Evolutionary conservation across 805 yeast species (phyloP).

Genomic region (Ogataea paraovalis): DNA sequence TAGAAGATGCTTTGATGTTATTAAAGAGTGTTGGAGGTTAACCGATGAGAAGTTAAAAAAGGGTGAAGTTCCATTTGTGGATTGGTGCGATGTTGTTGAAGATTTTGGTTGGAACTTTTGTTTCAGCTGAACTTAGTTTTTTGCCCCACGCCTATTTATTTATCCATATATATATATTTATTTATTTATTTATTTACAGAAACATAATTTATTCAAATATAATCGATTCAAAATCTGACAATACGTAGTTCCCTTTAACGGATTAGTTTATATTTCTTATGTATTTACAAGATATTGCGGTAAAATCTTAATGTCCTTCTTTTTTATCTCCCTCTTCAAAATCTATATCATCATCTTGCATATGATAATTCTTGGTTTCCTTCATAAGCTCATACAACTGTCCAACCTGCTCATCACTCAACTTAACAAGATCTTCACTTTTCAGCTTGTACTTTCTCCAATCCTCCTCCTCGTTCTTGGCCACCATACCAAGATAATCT

Average conservation of each 20-base stretch:
- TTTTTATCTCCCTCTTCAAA: background rate
- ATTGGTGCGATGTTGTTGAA: slow-evolving; percentile 39
- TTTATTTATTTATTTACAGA: background rate
- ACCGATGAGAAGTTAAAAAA: slow-evolving; percentile 16
- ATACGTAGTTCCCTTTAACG: too few species aligned
- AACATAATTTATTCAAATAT: background rate
- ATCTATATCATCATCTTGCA: slow-evolving; percentile 2
- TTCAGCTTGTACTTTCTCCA: slow-evolving; percentile 67
- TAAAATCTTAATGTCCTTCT: too few species aligned
- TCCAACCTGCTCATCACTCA: slow-evolving; percentile 87
- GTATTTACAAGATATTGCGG: too few species aligned
- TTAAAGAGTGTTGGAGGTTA: slow-evolving; percentile 37
- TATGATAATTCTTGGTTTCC: slow-evolving; percentile 43
- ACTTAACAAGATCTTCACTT: slow-evolving; percentile 62
- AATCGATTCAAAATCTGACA: too few species aligned
- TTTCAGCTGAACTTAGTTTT: slow-evolving; percentile 20
- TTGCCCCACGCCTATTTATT: background rate
- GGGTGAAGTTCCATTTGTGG: slow-evolving; percentile 34
- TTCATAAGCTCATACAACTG: slow-evolving; percentile 80
- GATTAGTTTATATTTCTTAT: too few species aligned
- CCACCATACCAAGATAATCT: slow-evolving; percentile 58
- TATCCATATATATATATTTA: background rate
- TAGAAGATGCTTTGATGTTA: slow-evolving; percentile 33
- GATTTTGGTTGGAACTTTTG: slow-evolving; percentile 39
- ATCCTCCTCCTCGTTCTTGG: slow-evolving; percentile 42